Evolutionary conservation across 179 eudicot genomes (phyloP), one percentile per base, ranked within the genome.

Genomic region (Spinacia oleracea): DNA sequence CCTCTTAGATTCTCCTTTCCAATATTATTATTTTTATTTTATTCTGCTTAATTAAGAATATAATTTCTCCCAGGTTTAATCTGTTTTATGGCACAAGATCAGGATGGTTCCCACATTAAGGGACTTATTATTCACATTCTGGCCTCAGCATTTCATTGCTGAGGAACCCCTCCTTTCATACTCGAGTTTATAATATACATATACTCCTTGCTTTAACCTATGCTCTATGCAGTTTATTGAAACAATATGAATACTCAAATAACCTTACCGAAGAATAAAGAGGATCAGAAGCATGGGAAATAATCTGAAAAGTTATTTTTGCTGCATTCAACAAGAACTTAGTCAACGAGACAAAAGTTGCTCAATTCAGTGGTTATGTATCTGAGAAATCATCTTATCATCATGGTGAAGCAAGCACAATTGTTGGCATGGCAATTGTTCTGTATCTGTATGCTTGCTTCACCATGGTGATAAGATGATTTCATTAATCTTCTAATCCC

Each of bases 401-500:
- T 82, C 97, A 93, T 68, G 99, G 98, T 27, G 97, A 93, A 88
- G 87, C 83, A 74, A 90, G 94, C 79, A 91, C 99, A 16, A 90
- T 96, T 8, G 84, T 96, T 73, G 97, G 99, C 73, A 96, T 96
- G 99, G 99, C 98, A n/a, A n/a, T n/a, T n/a, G n/a, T n/a, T n/a
- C n/a, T n/a, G n/a, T n/a, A n/a, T n/a, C n/a, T n/a, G n/a, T n/a
- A n/a, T n/a, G n/a, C n/a, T n/a, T n/a, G n/a, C n/a, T n/a, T n/a
- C n/a, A n/a, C n/a, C n/a, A n/a, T n/a, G n/a, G n/a, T n/a, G n/a
- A n/a, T 27, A 98, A 96, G 68, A 81, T n/a, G n/a, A 91, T 75
- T 96, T 70, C 76, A 83, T 96, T 53, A 93, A 96, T 81, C 88
- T 96, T 74, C 72, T 96, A 31, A 78, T 79, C 99, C 99, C 32